Evolutionary conservation across 768 basidiomycete species (phyloP).

Genomic region (Mycena sanguinolenta): DNA sequence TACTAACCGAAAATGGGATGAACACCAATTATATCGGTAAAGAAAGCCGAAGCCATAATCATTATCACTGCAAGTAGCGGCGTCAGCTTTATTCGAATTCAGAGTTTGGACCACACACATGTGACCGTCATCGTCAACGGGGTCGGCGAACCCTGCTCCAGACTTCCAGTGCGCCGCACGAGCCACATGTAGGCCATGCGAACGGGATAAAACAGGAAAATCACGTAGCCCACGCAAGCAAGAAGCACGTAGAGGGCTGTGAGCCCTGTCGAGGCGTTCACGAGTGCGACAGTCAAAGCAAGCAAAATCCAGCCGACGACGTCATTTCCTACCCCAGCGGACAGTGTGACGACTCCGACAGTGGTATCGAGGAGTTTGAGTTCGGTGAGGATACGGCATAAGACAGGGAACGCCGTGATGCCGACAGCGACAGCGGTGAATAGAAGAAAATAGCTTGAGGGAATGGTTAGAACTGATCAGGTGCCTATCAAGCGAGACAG

Average conservation of each 20-base stretch:
- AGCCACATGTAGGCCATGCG: conserved; percentile 77
- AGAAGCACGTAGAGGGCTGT: conserved; percentile 87
- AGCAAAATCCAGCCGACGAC: conserved; percentile 87
- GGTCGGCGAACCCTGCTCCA: conserved; percentile 81
- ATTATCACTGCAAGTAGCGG: conserved; percentile 59
- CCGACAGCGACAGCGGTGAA: conserved; percentile 88
- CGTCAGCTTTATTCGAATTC: neutral
- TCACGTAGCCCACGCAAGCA: conserved; percentile 69
- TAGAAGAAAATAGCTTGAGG: conserved; percentile 57
- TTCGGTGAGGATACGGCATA: conserved; percentile 88
- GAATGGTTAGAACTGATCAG: too few species aligned
- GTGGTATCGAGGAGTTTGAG: conserved; percentile 85
- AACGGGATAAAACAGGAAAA: conserved; percentile 77
- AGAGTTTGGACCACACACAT: neutral
- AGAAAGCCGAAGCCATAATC: conserved; percentile 82
- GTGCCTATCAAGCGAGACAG: conserved; percentile 43
- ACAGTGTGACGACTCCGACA: conserved; percentile 86
- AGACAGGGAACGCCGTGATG: conserved; percentile 86
- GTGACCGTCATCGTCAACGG: conserved; percentile 84
- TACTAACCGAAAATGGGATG: conserved; percentile 74
- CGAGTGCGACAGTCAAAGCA: conserved; percentile 87
- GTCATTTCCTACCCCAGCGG: conserved; percentile 87
- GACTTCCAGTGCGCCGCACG: conserved; percentile 73
- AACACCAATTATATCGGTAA: conserved; percentile 89
- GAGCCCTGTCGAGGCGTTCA: conserved; percentile 80